phyloP scores from a whole-genome alignment of 2,329 filamentous ascomycete species.

The Cladophialophora chaetospira region DNA sequence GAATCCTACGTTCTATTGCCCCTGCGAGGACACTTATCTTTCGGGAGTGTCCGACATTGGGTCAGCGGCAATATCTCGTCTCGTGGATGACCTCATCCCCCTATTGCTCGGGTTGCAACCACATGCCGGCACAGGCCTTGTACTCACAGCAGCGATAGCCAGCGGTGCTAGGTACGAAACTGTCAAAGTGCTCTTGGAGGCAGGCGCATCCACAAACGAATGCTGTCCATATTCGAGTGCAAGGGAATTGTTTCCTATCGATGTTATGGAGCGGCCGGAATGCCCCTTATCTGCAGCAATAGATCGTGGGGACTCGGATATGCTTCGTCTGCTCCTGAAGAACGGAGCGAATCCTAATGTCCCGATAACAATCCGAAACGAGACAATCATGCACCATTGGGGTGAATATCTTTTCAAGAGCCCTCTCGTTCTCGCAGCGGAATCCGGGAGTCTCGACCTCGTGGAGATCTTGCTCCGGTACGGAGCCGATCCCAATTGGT shows the following conservation, averaged over 20 bases:
- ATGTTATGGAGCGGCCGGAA: too few relatives aligned
- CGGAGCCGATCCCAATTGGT: conserved; percentile 6
- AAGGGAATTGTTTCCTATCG: too few relatives aligned
- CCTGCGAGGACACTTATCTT: background rate
- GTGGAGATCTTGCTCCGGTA: background rate
- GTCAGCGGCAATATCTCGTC: too few relatives aligned
- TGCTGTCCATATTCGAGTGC: too few relatives aligned
- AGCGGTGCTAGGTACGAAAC: background rate
- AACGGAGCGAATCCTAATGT: conserved; percentile 3
- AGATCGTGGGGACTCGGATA: background rate
- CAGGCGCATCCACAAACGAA: background rate
- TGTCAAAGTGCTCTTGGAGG: background rate
- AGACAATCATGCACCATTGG: background rate
- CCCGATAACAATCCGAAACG: background rate
- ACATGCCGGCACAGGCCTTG: background rate
- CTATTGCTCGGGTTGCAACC: background rate
- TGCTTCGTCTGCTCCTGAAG: conserved; percentile 5
- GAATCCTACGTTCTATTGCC: background rate
- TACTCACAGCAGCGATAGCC: background rate
- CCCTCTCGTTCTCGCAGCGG: conserved; percentile 1
- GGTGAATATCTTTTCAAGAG: background rate
- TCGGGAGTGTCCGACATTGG: too few relatives aligned
- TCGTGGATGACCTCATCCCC: background rate
- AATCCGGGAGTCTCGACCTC: background rate
- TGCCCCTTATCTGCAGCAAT: background rate